Percentiles rank a stretch among this genome's conserved stretches.
Conservation (phyloP, 768 basidiomycete species). For the Amanita polypyramis region DNA sequence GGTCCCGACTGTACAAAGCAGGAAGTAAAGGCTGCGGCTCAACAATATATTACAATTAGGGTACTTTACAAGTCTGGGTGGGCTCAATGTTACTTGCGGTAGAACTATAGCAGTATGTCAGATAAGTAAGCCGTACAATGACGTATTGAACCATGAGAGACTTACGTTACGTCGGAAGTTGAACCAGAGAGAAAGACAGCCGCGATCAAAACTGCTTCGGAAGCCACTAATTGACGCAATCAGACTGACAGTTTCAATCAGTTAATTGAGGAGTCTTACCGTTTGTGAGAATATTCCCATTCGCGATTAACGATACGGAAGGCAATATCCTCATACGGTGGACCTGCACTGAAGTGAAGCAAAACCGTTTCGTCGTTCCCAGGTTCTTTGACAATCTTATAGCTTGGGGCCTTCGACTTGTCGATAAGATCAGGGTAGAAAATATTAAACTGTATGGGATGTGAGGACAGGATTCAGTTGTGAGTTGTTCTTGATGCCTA, state of each 20-base stretch:
- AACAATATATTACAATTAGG: constrained; percentile 5
- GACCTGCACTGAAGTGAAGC: constrained; percentile 90
- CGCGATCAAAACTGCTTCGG: constrained; percentile 93
- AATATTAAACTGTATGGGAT: constrained; percentile 65
- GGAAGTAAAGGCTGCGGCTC: constrained; percentile 4
- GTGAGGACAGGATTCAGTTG: constrained; percentile 6
- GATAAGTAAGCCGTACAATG: constrained; percentile 1
- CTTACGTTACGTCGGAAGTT: constrained; percentile 90
- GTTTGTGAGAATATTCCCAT: constrained; percentile 98
- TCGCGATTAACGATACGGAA: constrained; percentile 96
- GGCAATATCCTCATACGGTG: constrained; percentile 97
- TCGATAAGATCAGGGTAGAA: constrained; percentile 99
- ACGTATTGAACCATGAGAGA: constrained; percentile 9
- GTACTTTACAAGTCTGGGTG: constrained; percentile 1
- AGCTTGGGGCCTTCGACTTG: constrained; percentile 93
- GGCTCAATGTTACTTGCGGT: constrained; percentile 48
- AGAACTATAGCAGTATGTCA: constrained; percentile 43
- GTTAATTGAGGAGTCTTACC: constrained; percentile 30
- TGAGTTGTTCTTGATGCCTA: constrained; percentile 17
- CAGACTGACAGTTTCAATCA: constrained; percentile 4
- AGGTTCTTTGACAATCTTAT: constrained; percentile 88
- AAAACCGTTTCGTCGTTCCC: constrained; percentile 94
- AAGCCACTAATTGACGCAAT: constrained; percentile 56
- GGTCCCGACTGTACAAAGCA: neutral
- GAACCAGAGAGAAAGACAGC: constrained; percentile 93